phyloP scores from a whole-genome alignment of 331 rosid species.

The Saraca asoca region DNA sequence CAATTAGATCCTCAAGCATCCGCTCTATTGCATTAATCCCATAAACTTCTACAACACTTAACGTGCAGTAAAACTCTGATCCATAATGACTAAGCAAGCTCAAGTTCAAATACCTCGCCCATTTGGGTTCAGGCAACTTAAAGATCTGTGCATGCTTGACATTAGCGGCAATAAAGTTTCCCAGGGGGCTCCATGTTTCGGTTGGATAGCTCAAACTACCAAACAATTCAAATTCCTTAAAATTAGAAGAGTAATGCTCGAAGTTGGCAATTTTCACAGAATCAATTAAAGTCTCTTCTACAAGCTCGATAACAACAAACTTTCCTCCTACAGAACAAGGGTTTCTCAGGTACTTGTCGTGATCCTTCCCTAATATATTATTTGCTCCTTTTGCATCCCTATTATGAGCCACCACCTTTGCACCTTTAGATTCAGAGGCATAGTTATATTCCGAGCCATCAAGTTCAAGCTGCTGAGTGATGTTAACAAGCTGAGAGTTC shows the following conservation, averaged over 20 bases:
- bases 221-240: constrained; percentile 70
- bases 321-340: constrained; percentile 82
- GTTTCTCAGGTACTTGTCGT: constrained; percentile 82
- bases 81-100: constrained; percentile 78
- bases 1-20: constrained; percentile 90
- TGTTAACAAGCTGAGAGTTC: constrained; percentile 47
- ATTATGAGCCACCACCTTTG: constrained; percentile 85
- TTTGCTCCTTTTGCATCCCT: constrained; percentile 88
- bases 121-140: constrained; percentile 67
- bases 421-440: constrained; percentile 87
- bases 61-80: constrained; percentile 88
- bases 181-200: constrained; percentile 63
- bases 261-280: constrained; percentile 81
- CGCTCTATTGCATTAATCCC: constrained; percentile 85
- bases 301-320: constrained; percentile 84
- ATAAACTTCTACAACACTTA: constrained; percentile 80
- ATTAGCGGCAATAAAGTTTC: constrained; percentile 69
- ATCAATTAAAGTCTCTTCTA: constrained; percentile 81
- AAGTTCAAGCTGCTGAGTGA: constrained; percentile 70
- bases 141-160: constrained; percentile 80
- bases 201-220: constrained; percentile 81
- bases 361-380: constrained; percentile 75
- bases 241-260: constrained; percentile 89
- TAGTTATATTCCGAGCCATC: constrained; percentile 82
- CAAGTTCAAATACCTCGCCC: constrained; percentile 84